Evolutionary conservation across 805 yeast species (phyloP).

Genomic region (Tetrapisispora phaffii): DNA sequence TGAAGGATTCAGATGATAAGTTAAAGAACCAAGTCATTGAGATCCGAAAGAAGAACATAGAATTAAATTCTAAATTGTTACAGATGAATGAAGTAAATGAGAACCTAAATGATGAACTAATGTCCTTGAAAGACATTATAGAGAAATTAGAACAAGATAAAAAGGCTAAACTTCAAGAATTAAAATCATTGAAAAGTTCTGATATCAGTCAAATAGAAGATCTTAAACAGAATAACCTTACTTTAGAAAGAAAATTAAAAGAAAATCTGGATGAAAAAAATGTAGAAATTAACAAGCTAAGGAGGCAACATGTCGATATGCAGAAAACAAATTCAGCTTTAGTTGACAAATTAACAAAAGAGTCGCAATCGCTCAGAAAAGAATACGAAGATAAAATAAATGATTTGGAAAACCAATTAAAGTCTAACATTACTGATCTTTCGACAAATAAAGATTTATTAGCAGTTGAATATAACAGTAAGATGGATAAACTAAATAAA

Average conservation of each 20-base stretch:
- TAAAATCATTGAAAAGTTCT: not conserved
- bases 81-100: constrained; percentile 1
- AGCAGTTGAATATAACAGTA: not conserved
- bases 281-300: not conserved
- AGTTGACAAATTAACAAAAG: not conserved
- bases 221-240: not conserved
- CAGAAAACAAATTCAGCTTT: not conserved
- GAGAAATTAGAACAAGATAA: constrained; percentile 5
- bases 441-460: not conserved
- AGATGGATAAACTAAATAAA: not conserved
- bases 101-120: not conserved
- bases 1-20: not conserved
- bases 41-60: not conserved
- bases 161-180: not conserved
- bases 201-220: not conserved
- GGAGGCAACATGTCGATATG: not conserved
- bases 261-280: not conserved
- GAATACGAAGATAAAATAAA: not conserved
- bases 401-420: not conserved
- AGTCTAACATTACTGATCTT: not conserved
- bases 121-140: not conserved
- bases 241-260: not conserved
- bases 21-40: not conserved
- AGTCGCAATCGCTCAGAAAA: not conserved
- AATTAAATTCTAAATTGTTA: not conserved